Conservation (phyloP, 1,284 basidiomycete genomes). For the Puccinia sorghi region DNA sequence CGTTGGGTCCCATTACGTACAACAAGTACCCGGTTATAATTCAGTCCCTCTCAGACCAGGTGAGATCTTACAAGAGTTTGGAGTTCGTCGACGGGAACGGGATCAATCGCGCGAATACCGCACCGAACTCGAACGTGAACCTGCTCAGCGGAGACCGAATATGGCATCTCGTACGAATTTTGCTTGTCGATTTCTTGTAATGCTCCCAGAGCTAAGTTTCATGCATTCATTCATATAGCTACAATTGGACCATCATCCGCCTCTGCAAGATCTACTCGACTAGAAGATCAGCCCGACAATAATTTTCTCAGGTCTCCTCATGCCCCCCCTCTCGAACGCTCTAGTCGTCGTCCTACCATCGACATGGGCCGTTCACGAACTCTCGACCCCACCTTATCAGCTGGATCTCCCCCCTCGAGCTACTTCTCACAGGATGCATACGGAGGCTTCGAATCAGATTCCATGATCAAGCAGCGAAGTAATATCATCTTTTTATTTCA, state of each 20-base stretch:
- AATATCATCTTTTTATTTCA: not conserved
- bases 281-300: not conserved
- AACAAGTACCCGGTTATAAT: conserved; percentile 27
- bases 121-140: conserved; percentile 25
- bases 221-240: conserved; percentile 2
- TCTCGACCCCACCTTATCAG: not conserved
- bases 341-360: conserved; percentile 13
- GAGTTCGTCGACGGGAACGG: conserved; percentile 25
- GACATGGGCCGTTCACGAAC: conserved; percentile 18
- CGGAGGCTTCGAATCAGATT: conserved; percentile 17
- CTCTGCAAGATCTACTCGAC: not conserved
- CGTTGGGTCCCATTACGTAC: conserved; percentile 34
- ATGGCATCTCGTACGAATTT: conserved; percentile 35
- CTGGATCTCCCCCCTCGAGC: not conserved
- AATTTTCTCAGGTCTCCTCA: not conserved
- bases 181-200: not conserved
- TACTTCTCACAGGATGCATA: conserved; percentile 13
- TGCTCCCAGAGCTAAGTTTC: not conserved
- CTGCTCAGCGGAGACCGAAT: conserved; percentile 29
- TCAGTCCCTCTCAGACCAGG: conserved; percentile 32
- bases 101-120: conserved; percentile 42
- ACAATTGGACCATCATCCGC: not conserved
- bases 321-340: not conserved
- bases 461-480: conserved; percentile 12
- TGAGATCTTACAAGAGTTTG: conserved; percentile 37